phyloP scores from a whole-genome alignment of 768 basidiomycete species.

The Pleurotus ostreatus region DNA sequence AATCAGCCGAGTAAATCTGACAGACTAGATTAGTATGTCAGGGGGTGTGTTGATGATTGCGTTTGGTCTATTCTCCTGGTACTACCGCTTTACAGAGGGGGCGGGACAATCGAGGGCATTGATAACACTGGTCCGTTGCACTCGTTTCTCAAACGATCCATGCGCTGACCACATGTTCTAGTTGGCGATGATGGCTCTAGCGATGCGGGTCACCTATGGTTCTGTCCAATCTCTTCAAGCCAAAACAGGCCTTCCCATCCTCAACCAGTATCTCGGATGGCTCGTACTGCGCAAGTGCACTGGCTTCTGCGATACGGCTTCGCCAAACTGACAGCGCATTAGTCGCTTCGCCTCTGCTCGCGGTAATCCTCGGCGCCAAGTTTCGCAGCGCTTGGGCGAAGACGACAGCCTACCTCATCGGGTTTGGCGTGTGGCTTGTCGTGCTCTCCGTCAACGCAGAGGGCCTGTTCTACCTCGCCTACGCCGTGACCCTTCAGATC shows the following conservation, averaged over 20 bases:
- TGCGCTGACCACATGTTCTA: conserved; percentile 16
- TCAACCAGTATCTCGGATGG: conserved; percentile 67
- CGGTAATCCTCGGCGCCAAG: conserved; percentile 39
- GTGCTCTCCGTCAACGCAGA: conserved; percentile 81
- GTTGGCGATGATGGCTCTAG: conserved; percentile 40
- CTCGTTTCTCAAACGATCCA: not conserved
- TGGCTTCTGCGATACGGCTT: not conserved
- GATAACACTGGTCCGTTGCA: not conserved
- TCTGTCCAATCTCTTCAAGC: conserved; percentile 60
- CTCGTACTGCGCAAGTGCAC: conserved; percentile 43
- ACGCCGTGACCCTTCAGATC: conserved; percentile 53
- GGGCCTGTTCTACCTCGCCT: conserved; percentile 72
- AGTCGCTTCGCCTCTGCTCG: conserved; percentile 50
- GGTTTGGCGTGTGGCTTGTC: conserved; percentile 72
- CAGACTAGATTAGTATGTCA: conserved; percentile 25
- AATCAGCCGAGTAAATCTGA: not conserved
- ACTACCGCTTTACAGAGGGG: not conserved
- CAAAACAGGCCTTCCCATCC: conserved; percentile 59
- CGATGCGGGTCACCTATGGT: conserved; percentile 50
- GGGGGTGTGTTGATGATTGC: conserved; percentile 46
- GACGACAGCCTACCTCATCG: conserved; percentile 63
- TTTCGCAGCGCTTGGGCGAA: too few species aligned
- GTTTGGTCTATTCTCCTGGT: conserved; percentile 20
- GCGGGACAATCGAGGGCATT: not conserved
- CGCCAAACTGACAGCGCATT: not conserved